A percentile compares a stretch with the other conserved stretches of the same genome.
phyloP scores from a whole-genome alignment of 192 early-diverging fungal species.

The Coemansia sp. region DNA sequence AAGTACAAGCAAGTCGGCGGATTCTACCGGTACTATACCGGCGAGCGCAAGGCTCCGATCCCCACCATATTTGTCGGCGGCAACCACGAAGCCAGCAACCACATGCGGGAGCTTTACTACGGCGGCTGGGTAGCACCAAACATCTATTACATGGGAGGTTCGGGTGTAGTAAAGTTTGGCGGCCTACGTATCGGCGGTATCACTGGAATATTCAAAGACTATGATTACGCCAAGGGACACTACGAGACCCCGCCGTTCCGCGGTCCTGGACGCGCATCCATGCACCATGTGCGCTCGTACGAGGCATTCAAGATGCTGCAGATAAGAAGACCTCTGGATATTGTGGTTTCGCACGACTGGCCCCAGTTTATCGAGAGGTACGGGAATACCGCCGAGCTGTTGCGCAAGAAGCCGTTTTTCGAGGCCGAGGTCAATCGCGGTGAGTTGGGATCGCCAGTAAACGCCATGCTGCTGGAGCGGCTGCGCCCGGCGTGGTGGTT shows the following conservation, averaged over 20 bases:
- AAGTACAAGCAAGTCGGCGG: constrained; percentile 82
- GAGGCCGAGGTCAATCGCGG: constrained; percentile 60
- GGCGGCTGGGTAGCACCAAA: constrained; percentile 95
- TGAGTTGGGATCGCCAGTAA: constrained; percentile 71
- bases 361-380: constrained; percentile 80
- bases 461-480: constrained; percentile 68
- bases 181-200: constrained; percentile 91
- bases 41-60: constrained; percentile 72
- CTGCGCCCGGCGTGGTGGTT: constrained; percentile 92
- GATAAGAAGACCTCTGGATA: constrained; percentile 76
- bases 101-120: constrained; percentile 94
- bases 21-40: constrained; percentile 95
- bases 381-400: constrained; percentile 66
- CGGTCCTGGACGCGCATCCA: constrained; percentile 59
- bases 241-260: constrained; percentile 80
- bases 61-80: constrained; percentile 97
- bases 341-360: constrained; percentile 97
- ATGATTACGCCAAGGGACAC: constrained; percentile 63
- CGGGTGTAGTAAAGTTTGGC: constrained; percentile 84
- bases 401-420: constrained; percentile 75
- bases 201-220: constrained; percentile 84
- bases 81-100: constrained; percentile 96
- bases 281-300: constrained; percentile 88
- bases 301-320: constrained; percentile 77
- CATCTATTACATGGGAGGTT: constrained; percentile 89